Evolutionary conservation across 2,329 filamentous ascomycete genomes (phyloP).

Genomic region (Stagonosporopsis cucurbitacearum): DNA sequence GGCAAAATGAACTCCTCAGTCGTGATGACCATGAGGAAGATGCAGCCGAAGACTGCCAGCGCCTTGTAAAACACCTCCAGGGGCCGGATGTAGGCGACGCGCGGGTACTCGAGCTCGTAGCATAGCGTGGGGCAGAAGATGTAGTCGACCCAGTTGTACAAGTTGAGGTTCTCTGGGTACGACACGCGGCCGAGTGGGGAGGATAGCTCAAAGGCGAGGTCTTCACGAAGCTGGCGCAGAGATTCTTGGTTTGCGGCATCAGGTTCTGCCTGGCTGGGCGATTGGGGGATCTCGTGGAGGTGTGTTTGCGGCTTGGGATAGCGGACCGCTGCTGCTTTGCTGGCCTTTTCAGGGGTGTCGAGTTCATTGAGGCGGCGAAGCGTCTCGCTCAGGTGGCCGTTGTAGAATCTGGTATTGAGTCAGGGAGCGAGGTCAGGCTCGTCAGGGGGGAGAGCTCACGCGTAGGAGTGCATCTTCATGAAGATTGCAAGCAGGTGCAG

Average conservation of each 20-base stretch:
- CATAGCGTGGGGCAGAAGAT: slow-evolving; percentile 93
- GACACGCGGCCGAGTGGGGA: slow-evolving; percentile 88
- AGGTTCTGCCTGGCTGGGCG: slow-evolving; percentile 55
- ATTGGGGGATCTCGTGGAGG: slow-evolving; percentile 59
- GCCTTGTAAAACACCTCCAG: slow-evolving; percentile 83
- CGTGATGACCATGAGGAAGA: slow-evolving; percentile 89
- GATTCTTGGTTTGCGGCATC: slow-evolving; percentile 42
- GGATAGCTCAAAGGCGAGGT: slow-evolving; percentile 87
- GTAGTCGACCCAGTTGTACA: slow-evolving; percentile 83
- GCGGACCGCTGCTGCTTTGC: slow-evolving; percentile 73
- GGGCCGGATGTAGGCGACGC: slow-evolving; percentile 77
- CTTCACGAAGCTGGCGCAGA: slow-evolving; percentile 76
- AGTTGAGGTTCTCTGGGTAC: slow-evolving; percentile 87
- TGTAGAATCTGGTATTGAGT: slow-evolving; percentile 73
- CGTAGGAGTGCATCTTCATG: slow-evolving; percentile 99
- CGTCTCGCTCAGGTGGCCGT: slow-evolving; percentile 90
- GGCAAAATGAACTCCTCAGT: slow-evolving; percentile 96
- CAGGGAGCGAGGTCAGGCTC: background rate
- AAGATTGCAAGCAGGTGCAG: slow-evolving; percentile 89
- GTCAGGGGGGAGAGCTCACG: slow-evolving; percentile 45
- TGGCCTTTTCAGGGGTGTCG: slow-evolving; percentile 75
- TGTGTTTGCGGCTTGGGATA: slow-evolving; percentile 66
- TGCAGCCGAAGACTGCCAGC: slow-evolving; percentile 90
- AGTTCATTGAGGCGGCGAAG: slow-evolving; percentile 80
- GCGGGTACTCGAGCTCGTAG: slow-evolving; percentile 96